Percentiles rank a stretch among this genome's conserved stretches.
Evolutionary conservation across 208 protist genomes (phyloP).

Genomic region (Leishmania turanica): DNA sequence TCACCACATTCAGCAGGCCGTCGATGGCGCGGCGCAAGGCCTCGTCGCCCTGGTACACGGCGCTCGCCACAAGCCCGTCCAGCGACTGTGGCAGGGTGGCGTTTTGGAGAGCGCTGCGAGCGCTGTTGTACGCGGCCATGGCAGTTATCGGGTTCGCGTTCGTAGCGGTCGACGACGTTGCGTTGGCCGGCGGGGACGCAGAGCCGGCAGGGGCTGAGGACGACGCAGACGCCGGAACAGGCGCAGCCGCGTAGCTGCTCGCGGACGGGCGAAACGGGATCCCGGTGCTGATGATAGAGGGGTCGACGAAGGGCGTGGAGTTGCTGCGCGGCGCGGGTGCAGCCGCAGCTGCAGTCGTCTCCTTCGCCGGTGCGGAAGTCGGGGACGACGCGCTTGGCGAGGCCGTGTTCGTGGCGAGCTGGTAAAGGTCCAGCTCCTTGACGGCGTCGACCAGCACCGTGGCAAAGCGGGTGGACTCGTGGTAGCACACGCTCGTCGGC

Average conservation of each 20-base stretch:
- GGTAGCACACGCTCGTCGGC: constrained; percentile 68
- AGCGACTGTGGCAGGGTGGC: constrained; percentile 61
- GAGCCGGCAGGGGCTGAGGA: not conserved
- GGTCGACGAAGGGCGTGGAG: constrained; percentile 24
- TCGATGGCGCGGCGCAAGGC: constrained; percentile 54
- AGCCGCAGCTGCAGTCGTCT: constrained; percentile 6
- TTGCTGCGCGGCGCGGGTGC: constrained; percentile 1
- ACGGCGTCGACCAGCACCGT: constrained; percentile 43
- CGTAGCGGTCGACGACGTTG: constrained; percentile 24
- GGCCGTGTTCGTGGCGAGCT: constrained; percentile 33
- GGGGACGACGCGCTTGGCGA: constrained; percentile 5
- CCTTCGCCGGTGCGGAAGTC: not conserved
- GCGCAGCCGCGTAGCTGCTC: constrained; percentile 8
- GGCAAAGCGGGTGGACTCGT: constrained; percentile 46
- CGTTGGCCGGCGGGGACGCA: not conserved
- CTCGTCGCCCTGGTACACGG: constrained; percentile 67
- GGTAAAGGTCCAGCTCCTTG: constrained; percentile 44
- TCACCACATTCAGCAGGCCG: constrained; percentile 57
- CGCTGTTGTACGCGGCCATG: constrained; percentile 27
- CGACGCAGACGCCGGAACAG: not conserved
- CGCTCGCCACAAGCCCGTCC: constrained; percentile 73
- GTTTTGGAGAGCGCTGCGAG: constrained; percentile 69
- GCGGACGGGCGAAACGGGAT: constrained; percentile 24
- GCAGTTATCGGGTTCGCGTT: constrained; percentile 23
- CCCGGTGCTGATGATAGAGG: constrained; percentile 40